A percentile compares a stretch with the other conserved stretches of the same genome.
Evolutionary conservation across 2,329 filamentous ascomycete species (phyloP).

Genomic region (Xylariaceae sp.): DNA sequence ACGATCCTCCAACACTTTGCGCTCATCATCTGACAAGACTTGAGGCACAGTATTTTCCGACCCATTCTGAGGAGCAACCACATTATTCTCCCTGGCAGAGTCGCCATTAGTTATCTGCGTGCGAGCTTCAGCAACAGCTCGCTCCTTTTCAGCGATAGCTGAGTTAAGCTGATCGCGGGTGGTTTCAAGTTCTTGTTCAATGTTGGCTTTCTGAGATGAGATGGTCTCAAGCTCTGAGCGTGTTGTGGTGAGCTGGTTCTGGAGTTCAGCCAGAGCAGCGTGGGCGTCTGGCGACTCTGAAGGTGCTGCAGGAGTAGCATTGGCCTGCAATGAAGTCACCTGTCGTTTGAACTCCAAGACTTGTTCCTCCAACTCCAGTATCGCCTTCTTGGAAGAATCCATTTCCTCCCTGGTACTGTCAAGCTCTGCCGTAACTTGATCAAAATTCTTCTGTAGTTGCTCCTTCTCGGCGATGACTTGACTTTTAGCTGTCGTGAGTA

Average conservation of each 20-base stretch:
- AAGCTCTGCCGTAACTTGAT: conserved; percentile 41
- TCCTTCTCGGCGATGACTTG: conserved; percentile 49
- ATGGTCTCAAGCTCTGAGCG: conserved; percentile 62
- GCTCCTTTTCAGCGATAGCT: conserved; percentile 61
- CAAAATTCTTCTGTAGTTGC: conserved; percentile 48
- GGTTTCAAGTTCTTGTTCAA: conserved; percentile 59
- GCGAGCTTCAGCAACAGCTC: conserved; percentile 46
- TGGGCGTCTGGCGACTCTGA: conserved; percentile 42
- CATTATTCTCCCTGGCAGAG: conserved; percentile 31
- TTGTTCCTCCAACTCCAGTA: conserved; percentile 39
- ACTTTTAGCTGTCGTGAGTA: conserved; percentile 42
- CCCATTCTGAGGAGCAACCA: conserved; percentile 21
- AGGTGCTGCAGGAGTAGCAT: conserved; percentile 33
- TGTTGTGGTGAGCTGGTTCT: conserved; percentile 46
- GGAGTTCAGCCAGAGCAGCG: conserved; percentile 42
- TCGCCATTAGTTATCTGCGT: conserved; percentile 28
- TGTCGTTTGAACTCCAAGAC: conserved; percentile 41
- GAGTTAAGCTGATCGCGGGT: conserved; percentile 57
- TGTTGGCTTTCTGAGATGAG: conserved; percentile 61
- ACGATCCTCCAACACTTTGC: conserved; percentile 58
- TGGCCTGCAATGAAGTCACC: conserved; percentile 35
- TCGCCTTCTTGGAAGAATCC: conserved; percentile 42
- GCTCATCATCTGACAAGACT: conserved; percentile 53
- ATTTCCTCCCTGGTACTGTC: conserved; percentile 49
- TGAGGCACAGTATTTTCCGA: conserved; percentile 17